Conservation (phyloP, 208 protist genomes). For the Wallacemonas sp. region DNA sequence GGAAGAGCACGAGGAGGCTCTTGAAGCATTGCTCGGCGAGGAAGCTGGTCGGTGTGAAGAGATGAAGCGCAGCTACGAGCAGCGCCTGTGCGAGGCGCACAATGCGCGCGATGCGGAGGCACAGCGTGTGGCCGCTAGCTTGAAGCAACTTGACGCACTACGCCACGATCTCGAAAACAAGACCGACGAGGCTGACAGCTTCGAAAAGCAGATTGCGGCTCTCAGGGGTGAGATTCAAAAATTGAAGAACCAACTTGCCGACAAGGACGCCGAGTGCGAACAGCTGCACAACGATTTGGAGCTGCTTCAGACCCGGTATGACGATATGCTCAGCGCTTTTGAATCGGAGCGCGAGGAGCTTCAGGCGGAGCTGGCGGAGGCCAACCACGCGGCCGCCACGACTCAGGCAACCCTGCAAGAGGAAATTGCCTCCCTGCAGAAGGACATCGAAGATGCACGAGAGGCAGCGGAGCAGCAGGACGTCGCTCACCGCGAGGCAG, state of each 20-base stretch:
- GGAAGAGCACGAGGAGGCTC: constrained; percentile 69
- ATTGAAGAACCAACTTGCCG: constrained; percentile 16
- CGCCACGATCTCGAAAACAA: constrained; percentile 10
- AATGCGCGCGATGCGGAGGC: constrained; percentile 44
- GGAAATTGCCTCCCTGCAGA: constrained; percentile 13
- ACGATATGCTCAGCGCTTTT: constrained; percentile 22
- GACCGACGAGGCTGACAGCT: constrained; percentile 1
- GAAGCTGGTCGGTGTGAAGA: constrained; percentile 40
- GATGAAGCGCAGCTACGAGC: constrained; percentile 35
- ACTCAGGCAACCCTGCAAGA: constrained; percentile 33
- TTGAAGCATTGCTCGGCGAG: constrained; percentile 62
- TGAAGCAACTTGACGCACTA: constrained; percentile 7
- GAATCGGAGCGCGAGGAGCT: constrained; percentile 30
- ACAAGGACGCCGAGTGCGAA: constrained; percentile 4
- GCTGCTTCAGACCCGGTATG: constrained; percentile 7
- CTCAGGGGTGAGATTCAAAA: neutral
- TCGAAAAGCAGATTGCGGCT: neutral
- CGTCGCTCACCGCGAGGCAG: neutral
- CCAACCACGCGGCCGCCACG: constrained; percentile 29
- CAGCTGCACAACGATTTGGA: neutral
- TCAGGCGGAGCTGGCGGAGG: constrained; percentile 36
- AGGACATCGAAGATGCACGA: constrained; percentile 10
- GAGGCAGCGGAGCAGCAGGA: constrained; percentile 19
- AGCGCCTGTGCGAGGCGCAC: constrained; percentile 16
- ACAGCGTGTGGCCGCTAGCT: constrained; percentile 24